phyloP scores from a whole-genome alignment of 345 rosid species.

The Eucalyptus globulus region DNA sequence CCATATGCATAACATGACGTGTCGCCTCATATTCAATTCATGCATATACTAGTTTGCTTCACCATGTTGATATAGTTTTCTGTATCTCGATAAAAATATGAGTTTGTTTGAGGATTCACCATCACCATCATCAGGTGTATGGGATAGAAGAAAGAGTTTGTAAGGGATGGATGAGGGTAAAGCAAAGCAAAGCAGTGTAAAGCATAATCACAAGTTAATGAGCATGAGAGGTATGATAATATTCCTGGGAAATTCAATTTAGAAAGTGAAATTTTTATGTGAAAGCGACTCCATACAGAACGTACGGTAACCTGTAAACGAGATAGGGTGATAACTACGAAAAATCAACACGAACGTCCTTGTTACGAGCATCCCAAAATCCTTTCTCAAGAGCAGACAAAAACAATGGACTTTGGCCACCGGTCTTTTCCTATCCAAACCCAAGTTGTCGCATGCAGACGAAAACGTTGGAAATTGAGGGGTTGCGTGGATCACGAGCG shows the following conservation, averaged over 20 bases:
- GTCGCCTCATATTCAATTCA: background rate
- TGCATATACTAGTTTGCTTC: background rate
- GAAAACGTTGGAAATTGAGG: background rate
- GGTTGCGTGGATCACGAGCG: background rate
- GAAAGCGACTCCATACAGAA: background rate
- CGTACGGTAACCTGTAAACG: background rate
- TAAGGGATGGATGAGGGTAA: background rate
- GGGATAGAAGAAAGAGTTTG: background rate
- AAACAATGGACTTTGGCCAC: background rate
- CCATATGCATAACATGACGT: background rate
- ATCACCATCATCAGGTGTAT: background rate
- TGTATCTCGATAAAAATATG: too few relatives aligned
- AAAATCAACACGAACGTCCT: background rate
- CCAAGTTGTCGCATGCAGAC: background rate
- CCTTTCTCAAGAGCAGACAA: background rate
- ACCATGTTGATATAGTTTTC: background rate
- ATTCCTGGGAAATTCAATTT: background rate
- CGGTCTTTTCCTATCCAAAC: background rate
- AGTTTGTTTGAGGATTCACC: background rate
- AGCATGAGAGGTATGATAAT: background rate
- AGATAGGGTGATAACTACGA: background rate
- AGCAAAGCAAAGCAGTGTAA: background rate
- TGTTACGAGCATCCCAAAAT: too few relatives aligned
- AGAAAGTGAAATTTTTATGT: background rate
- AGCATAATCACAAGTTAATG: background rate